Base-by-base conservation (phyloP, 179 eudicot genomes). In the Gypsophila paniculata region DNA sequence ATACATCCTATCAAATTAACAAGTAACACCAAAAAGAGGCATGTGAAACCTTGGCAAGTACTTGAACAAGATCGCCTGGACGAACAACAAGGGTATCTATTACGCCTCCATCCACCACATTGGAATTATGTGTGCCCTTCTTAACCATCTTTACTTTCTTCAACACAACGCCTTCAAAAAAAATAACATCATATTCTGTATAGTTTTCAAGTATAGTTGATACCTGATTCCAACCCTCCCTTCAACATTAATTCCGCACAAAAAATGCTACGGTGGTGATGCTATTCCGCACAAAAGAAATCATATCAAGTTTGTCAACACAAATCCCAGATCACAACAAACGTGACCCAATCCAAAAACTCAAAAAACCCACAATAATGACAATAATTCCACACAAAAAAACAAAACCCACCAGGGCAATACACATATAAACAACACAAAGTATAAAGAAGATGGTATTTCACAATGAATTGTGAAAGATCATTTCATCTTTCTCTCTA, bases 41-140 rank as follows among this genome's bases (percentile, higher is more conserved):
- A 19, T 52, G 49, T 60, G 79, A 61, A 65, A 80, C 99, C 99
- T 90, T 87, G 48, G 88, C 93, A 82, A 92, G 87, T 61, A 95
- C 91, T 95, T 95, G 98, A 74, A 95, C 96, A 51, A 95, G 93
- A 86, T 95, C 96, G 59, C 82, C 85, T 0, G 92, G 83, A 67
- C 42, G 83, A 39, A 95, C 81, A 38, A 90, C 78, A 60, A 95
- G 87, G 60, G 99, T 95, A 23, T 88, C 95, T 72, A 90, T 78
- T 34, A 88, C 54, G 61, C 74, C 85, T 66, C 82, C 90, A 73
- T 75, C 74, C 17, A 77, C 85, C 36, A 84, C 79, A 83, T 87
- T 92, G 18, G 87, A 68, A 64, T 68, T 75, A 48, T 48, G 80
- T 57, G 76, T 85, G n/a, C 99, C 97, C 79, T 86, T 87, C 86